Percentiles rank a stretch among this genome's conserved stretches.
phyloP scores from a whole-genome alignment of 2,329 filamentous ascomycete species.

The Paracorniculantispora psalliotae region DNA sequence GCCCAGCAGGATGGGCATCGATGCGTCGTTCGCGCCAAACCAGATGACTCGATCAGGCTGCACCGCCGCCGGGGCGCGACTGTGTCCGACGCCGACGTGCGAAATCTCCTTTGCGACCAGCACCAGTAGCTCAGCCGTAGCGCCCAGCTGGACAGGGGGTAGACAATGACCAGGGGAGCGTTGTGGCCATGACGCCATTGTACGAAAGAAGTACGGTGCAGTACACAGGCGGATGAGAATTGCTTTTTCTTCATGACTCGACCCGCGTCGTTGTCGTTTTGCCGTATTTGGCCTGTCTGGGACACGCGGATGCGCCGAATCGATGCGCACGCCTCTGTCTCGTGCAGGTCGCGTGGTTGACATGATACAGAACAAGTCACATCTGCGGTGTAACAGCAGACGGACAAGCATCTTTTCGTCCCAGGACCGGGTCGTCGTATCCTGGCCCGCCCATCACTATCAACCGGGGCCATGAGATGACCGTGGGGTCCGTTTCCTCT shows the following conservation, averaged over 20 bases:
- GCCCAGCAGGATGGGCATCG: neutral
- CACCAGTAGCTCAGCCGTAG: neutral
- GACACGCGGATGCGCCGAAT: neutral
- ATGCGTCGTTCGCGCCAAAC: neutral
- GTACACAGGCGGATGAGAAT: neutral
- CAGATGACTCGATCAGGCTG: neutral
- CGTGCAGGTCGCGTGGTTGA: neutral
- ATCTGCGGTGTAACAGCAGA: neutral
- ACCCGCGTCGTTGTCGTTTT: neutral
- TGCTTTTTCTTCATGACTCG: slow-evolving; percentile 3
- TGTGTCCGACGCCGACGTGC: neutral
- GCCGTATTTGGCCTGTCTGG: neutral
- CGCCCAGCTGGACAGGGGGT: slow-evolving; percentile 9
- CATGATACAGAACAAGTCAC: neutral
- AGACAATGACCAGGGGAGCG: neutral
- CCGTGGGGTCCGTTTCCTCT: neutral
- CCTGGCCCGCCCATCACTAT: neutral
- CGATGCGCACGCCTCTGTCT: neutral
- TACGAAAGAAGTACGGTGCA: too few species aligned
- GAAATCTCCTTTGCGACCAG: neutral
- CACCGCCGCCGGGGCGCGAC: neutral
- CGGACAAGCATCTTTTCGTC: neutral
- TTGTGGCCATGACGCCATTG: slow-evolving; percentile 4
- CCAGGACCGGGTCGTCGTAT: neutral
- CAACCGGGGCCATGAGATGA: neutral